Evolutionary conservation across 495 filamentous ascomycete genomes (phyloP).

Genomic region (Annulohypoxylon stygium): DNA sequence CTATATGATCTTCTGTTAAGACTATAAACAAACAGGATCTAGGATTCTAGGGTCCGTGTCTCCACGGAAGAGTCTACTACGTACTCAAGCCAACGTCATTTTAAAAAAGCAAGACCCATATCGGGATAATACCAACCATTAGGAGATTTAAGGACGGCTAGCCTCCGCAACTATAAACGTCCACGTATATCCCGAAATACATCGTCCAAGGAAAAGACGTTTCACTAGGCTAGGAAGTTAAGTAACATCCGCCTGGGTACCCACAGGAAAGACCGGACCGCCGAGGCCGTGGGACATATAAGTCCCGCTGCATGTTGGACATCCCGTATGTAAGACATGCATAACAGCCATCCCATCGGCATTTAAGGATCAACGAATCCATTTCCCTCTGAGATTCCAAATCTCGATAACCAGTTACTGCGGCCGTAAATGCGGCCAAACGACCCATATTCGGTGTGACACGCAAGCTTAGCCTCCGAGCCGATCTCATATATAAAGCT

Average conservation of each 20-base stretch:
- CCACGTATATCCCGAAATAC: slow-evolving; percentile 23
- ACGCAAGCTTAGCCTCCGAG: slow-evolving; percentile 29
- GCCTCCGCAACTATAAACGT: slow-evolving; percentile 17
- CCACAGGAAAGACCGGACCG: slow-evolving; percentile 10
- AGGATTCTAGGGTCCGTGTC: not conserved
- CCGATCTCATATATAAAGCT: slow-evolving; percentile 11
- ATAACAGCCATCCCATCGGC: slow-evolving; percentile 36
- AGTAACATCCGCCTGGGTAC: slow-evolving; percentile 15
- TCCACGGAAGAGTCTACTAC: not conserved
- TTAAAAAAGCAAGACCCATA: slow-evolving; percentile 9
- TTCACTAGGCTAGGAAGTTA: slow-evolving; percentile 9
- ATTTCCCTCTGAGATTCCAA: slow-evolving; percentile 27
- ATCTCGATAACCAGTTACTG: slow-evolving; percentile 28
- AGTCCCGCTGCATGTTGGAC: slow-evolving; percentile 32
- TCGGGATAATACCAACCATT: slow-evolving; percentile 42
- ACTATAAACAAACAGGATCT: not conserved
- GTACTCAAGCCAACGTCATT: slow-evolving; percentile 1
- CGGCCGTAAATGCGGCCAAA: slow-evolving; percentile 32
- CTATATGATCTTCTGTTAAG: not conserved
- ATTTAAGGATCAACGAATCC: slow-evolving; percentile 37
- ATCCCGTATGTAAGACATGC: slow-evolving; percentile 34
- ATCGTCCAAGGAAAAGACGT: slow-evolving; percentile 7
- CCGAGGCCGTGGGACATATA: slow-evolving; percentile 33
- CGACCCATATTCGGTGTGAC: slow-evolving; percentile 40
- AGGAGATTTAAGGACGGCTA: slow-evolving; percentile 32